Base-by-base conservation (phyloP, 768 basidiomycete genomes). In the Hemileccinum impolitum region DNA sequence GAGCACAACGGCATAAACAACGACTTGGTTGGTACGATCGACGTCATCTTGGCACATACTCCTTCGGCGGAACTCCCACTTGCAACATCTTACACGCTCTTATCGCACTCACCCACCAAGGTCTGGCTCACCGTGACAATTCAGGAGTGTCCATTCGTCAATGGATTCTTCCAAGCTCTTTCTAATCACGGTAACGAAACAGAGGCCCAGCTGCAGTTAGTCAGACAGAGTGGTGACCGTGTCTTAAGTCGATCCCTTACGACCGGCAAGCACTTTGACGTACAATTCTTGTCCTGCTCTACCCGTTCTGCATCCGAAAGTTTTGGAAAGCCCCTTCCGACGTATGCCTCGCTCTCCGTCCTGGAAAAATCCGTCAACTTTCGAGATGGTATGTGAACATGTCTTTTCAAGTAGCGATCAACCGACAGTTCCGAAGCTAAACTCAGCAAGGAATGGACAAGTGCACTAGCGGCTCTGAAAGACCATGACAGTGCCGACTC, bases 191-290 rank as follows among this genome's bases (percentile, higher is more conserved):
- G 23, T n/a, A n/a, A 23, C 9, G 41, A 56, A 6, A 41, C 23
- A 34, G n/a, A 30, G 12, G 19, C 35, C 26, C 43, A 54, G 9
- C 37, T 11, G 14, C 37, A 43, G 25, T 23, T 57, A 1, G 51
- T 43, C 25, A 51, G 17, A 19, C 58, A 28, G 37, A 45, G 41
- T 6, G 26, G 38, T 26, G 52, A 54, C 11, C 23, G 14, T 37
- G 23, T 52, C 13, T n/a, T 63, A 12, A 37, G 26, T 35, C 48
- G 10, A 39, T 60, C 48, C 30, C 54, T 63, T 15, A 13, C 30
- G 11, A 60, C 58, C 6, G 60, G 60, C 39, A 57, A 42, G 32
- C 41, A 51, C 13, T 52, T 47, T n/a, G 61, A 60, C 19, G 49
- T 60, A n/a, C 56, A 47, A 12, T 61, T 61, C 48, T 15, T 63